Conservation (phyloP, 2,329 filamentous ascomycete species). For the Exophiala lecanii-corni region DNA sequence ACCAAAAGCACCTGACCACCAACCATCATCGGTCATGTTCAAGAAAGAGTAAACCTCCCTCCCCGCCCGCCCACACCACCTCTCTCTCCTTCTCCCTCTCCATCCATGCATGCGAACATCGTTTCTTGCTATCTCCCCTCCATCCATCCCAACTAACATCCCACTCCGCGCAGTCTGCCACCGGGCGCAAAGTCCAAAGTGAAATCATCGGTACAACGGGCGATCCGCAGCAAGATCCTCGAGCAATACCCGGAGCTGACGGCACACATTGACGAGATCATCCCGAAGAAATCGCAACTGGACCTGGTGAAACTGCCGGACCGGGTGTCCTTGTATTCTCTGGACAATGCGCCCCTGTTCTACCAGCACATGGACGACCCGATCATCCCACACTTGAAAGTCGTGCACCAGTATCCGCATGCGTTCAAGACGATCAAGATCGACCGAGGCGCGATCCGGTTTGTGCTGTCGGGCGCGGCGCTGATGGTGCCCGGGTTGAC, state of each 20-base stretch:
- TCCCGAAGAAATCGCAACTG: slow-evolving; percentile 90
- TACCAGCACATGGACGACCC: slow-evolving; percentile 77
- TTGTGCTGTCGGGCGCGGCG: slow-evolving; percentile 87
- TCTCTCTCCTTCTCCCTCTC: background rate
- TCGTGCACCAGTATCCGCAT: slow-evolving; percentile 84
- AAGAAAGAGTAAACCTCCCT: slow-evolving; percentile 20
- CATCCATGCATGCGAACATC: too few species aligned
- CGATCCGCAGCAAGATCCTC: slow-evolving; percentile 74
- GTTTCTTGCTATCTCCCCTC: background rate
- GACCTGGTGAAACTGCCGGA: slow-evolving; percentile 92
- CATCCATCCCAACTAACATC: background rate
- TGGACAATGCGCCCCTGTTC: slow-evolving; percentile 73
- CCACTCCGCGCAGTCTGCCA: slow-evolving; percentile 54
- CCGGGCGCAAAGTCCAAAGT: slow-evolving; percentile 86
- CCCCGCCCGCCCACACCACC: background rate
- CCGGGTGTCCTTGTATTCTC: slow-evolving; percentile 80
- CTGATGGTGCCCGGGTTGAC: slow-evolving; percentile 96
- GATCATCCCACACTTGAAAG: slow-evolving; percentile 78
- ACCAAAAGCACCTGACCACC: background rate
- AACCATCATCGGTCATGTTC: slow-evolving; percentile 26
- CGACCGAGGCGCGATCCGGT: slow-evolving; percentile 92
- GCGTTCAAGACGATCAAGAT: slow-evolving; percentile 82
- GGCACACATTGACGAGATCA: slow-evolving; percentile 84
- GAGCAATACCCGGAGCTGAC: slow-evolving; percentile 80
- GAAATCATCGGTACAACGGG: slow-evolving; percentile 91